Evolutionary conservation across 306 rosid genomes (phyloP), one percentile per base, ranked within the genome.

Genomic region (Nissolia schottii): DNA sequence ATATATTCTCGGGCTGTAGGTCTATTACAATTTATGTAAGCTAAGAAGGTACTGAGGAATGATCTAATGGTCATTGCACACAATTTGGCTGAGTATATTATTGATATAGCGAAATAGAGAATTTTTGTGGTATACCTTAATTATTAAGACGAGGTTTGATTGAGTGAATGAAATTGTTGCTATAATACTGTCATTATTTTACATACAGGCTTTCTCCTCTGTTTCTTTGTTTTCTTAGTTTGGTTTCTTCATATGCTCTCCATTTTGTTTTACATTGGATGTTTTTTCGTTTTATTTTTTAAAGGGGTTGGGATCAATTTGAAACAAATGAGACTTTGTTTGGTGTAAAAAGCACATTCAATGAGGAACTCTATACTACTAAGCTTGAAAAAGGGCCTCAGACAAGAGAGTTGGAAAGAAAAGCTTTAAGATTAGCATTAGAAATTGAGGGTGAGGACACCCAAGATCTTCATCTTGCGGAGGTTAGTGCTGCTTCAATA

Each of bases 371-470:
- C 15, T 94, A 94, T 72, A 94, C 99, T 40, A 94, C 97, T 37
- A 94, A 88, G 86, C 96, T 94, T 81, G 97, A 85, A 66, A 89
- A 77, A 69, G 99, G 99, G 72, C 97, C 97, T 49, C 85, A 28
- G 53, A 86, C 41, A 64, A 86, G 91, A 78, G 95, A 86, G 31
- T 58, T 89, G 81, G 97, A 94, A 84, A 84, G 49, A 78, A 88
- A 82, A 80, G 99, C 99, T 69, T 63, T 54, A 74, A 86, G 91
- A 87, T 79, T 91, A 77, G 99, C 97, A 3, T 82, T 88, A 81
- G 97, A 94, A 88, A 94, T 91, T 76, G 99, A 94, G 96, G 91
- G 89, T 0, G 99, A 94, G 89, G 99, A 86, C 2, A 88, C 99
- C 41, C 85, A 62, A 80, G 97, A 94, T 89, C 90, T 86, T 79